Evolutionary conservation across 2,329 filamentous ascomycete species (phyloP).

Genomic region (Paraphoma chrysanthemicola): DNA sequence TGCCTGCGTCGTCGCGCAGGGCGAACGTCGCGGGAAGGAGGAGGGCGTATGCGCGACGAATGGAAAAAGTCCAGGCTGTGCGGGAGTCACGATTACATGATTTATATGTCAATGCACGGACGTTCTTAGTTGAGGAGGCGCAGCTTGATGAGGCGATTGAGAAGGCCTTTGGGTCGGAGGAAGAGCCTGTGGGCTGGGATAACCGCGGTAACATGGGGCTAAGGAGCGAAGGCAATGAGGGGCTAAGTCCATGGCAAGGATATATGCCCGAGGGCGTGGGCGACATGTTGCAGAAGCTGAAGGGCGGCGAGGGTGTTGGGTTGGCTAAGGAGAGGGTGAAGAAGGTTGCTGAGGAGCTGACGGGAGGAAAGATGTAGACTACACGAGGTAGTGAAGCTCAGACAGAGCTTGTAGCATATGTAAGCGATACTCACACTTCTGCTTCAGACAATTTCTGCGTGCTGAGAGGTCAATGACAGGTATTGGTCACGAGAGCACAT

Average conservation of each 20-base stretch:
- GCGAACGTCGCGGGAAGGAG: slow-evolving; percentile 39
- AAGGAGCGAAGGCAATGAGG: slow-evolving; percentile 26
- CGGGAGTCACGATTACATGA: slow-evolving; percentile 78
- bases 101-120: slow-evolving; percentile 85
- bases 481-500: too few relatives aligned
- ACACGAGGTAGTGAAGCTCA: too few relatives aligned
- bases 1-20: slow-evolving; percentile 31
- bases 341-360: slow-evolving; percentile 71
- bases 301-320: slow-evolving; percentile 46
- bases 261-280: slow-evolving; percentile 41
- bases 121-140: slow-evolving; percentile 83
- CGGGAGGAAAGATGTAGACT: slow-evolving; percentile 65
- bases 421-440: neutral
- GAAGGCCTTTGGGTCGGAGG: slow-evolving; percentile 72
- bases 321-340: slow-evolving; percentile 65
- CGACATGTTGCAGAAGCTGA: slow-evolving; percentile 43
- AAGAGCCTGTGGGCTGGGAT: slow-evolving; percentile 51
- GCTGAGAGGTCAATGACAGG: too few relatives aligned
- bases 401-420: neutral
- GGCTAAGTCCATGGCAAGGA: slow-evolving; percentile 41
- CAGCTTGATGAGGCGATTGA: slow-evolving; percentile 79
- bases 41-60: slow-evolving; percentile 48
- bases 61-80: slow-evolving; percentile 62
- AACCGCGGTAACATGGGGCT: slow-evolving; percentile 26
- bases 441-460: too few relatives aligned